Percentiles rank a stretch among this genome's conserved stretches.
phyloP scores from a whole-genome alignment of 1,284 basidiomycete species.

The Papiliotrema fonsecae region DNA sequence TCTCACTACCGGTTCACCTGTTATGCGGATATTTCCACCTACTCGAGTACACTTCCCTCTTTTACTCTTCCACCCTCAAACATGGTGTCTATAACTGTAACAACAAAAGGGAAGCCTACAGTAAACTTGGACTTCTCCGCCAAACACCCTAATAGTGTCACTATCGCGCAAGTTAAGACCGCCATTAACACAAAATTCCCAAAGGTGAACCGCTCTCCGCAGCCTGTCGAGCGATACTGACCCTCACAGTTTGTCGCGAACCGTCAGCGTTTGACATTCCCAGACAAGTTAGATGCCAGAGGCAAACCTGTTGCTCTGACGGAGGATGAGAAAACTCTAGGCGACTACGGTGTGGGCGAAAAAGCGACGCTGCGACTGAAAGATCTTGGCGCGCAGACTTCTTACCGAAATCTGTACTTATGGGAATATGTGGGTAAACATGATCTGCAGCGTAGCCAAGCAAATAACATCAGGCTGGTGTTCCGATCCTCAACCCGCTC shows the following conservation, averaged over 20 bases:
- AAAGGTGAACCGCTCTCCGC: slow-evolving; percentile 53
- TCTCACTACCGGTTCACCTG: background rate
- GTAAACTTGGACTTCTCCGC: slow-evolving; percentile 56
- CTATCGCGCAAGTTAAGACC: slow-evolving; percentile 48
- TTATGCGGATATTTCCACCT: background rate
- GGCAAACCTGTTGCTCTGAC: slow-evolving; percentile 54
- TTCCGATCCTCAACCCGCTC: slow-evolving; percentile 84
- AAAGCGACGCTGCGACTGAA: slow-evolving; percentile 65
- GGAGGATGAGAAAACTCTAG: slow-evolving; percentile 60
- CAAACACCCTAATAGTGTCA: slow-evolving; percentile 48
- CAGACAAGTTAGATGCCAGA: slow-evolving; percentile 16
- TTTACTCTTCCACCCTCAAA: background rate
- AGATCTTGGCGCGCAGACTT: slow-evolving; percentile 81
- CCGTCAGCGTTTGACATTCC: slow-evolving; percentile 65
- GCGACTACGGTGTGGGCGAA: slow-evolving; percentile 56
- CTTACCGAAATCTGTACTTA: slow-evolving; percentile 79
- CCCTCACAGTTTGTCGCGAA: slow-evolving; percentile 59
- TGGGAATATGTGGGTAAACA: slow-evolving; percentile 73
- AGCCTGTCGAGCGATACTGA: no score
- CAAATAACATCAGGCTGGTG: slow-evolving; percentile 61
- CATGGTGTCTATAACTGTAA: slow-evolving; percentile 62
- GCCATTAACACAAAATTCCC: slow-evolving; percentile 47
- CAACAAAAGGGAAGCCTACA: slow-evolving; percentile 55
- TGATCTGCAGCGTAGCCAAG: background rate
- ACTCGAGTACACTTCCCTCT: background rate